Evolutionary conservation across 805 yeast species (phyloP).

Genomic region (Barnettozyma populi): DNA sequence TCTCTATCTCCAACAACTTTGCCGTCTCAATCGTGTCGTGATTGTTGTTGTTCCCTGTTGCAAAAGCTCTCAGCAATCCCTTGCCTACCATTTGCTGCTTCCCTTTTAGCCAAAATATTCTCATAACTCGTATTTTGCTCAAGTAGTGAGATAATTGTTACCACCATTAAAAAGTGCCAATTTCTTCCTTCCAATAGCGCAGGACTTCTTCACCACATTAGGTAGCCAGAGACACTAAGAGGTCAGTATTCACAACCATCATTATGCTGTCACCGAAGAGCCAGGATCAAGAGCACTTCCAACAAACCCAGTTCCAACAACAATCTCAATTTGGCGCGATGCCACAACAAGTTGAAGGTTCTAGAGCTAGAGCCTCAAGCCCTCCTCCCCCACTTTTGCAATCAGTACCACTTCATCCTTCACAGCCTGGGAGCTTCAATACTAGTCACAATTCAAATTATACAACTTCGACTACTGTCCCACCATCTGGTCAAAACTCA

Average conservation of each 20-base stretch:
- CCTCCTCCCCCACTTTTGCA: slow-evolving; percentile 3
- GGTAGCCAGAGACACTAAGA: background rate
- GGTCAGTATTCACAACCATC: background rate
- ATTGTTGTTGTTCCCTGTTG: background rate
- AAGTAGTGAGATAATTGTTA: background rate
- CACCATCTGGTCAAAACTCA: slow-evolving; percentile 1
- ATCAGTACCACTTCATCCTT: background rate
- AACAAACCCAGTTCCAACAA: background rate
- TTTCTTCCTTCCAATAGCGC: no score
- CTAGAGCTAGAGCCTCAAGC: background rate
- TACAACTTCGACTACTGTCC: slow-evolving; percentile 1
- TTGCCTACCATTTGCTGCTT: background rate
- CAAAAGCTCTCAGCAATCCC: background rate
- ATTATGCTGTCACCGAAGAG: slow-evolving; percentile 1
- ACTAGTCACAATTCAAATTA: slow-evolving; percentile 4
- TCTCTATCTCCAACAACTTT: background rate
- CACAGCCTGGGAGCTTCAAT: background rate
- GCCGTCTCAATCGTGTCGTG: background rate
- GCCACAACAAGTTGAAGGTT: background rate
- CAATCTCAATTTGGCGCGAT: background rate
- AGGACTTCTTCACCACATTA: background rate
- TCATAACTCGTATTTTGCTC: background rate
- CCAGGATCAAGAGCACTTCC: slow-evolving; percentile 1
- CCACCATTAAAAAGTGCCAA: background rate
- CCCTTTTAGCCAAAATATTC: background rate